Evolutionary conservation across 805 yeast genomes (phyloP).

Genomic region (Candida dendrica): DNA sequence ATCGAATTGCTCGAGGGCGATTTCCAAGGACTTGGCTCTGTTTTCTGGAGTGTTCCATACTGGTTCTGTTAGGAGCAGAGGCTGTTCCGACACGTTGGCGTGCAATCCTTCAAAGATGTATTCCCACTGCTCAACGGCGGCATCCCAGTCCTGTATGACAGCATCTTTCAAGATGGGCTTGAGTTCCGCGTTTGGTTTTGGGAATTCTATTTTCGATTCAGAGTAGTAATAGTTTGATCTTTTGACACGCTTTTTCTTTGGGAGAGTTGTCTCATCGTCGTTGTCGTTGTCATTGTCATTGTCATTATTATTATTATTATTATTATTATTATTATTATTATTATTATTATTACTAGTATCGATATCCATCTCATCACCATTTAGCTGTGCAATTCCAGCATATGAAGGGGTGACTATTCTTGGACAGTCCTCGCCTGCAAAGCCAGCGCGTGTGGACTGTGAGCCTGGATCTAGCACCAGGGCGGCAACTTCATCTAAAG

Average conservation of each 20-base stretch:
- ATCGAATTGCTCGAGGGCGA: constrained; percentile 57
- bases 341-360: constrained; percentile 16
- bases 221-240: constrained; percentile 23
- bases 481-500: constrained; percentile 76
- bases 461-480: constrained; percentile 91
- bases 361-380: constrained; percentile 15
- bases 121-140: constrained; percentile 66
- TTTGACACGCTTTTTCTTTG: constrained; percentile 5
- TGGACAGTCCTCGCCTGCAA: constrained; percentile 90
- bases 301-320: no score
- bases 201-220: constrained; percentile 40
- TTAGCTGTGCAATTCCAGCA: constrained; percentile 34
- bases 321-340: no score
- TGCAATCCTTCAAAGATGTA: constrained; percentile 48
- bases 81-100: constrained; percentile 57
- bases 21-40: constrained; percentile 64
- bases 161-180: constrained; percentile 56
- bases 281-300: not conserved
- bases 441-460: constrained; percentile 74
- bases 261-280: constrained; percentile 1
- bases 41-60: constrained; percentile 71
- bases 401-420: constrained; percentile 65
- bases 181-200: constrained; percentile 45
- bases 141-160: constrained; percentile 77
- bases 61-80: constrained; percentile 79